A percentile compares a stretch with the other conserved stretches of the same genome.
phyloP scores from a whole-genome alignment of 306 rosid genomes.

The Pyrus betulifolia region DNA sequence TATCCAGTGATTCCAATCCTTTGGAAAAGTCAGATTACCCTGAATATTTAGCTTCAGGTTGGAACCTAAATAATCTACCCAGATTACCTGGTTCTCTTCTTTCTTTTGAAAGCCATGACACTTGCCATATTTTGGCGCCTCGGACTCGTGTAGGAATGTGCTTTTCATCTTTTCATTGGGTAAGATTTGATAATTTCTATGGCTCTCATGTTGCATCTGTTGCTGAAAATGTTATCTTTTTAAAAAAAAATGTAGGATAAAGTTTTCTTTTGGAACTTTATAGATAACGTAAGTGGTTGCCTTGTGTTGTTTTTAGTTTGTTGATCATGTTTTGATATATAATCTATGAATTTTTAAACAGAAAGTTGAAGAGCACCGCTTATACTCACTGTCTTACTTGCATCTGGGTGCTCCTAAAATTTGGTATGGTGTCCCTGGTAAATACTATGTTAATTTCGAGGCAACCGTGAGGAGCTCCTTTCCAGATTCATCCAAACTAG shows the following conservation, averaged over 20 bases:
- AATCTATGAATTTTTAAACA: slow-evolving; percentile 16
- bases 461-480: slow-evolving; percentile 35
- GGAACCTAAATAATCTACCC: slow-evolving; percentile 67
- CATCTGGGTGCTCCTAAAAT: slow-evolving; percentile 78
- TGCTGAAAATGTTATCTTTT: background rate
- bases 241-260: background rate
- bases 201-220: background rate
- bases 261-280: background rate
- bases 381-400: slow-evolving; percentile 56
- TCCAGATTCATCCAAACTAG: slow-evolving; percentile 16
- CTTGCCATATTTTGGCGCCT: slow-evolving; percentile 33
- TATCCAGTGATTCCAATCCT: slow-evolving; percentile 30
- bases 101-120: slow-evolving; percentile 60
- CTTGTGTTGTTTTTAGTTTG: background rate
- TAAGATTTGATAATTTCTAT: slow-evolving; percentile 24
- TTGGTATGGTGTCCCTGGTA: slow-evolving; percentile 69
- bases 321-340: background rate
- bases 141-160: slow-evolving; percentile 73
- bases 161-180: slow-evolving; percentile 70
- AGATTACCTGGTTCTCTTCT: slow-evolving; percentile 65
- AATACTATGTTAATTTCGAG: slow-evolving; percentile 40
- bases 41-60: slow-evolving; percentile 55
- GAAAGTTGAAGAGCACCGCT: slow-evolving; percentile 79
- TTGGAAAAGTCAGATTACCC: slow-evolving; percentile 12
- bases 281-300: background rate